Conservation (phyloP, 1,139 yeast species). For the Blastobotrys persicus region DNA sequence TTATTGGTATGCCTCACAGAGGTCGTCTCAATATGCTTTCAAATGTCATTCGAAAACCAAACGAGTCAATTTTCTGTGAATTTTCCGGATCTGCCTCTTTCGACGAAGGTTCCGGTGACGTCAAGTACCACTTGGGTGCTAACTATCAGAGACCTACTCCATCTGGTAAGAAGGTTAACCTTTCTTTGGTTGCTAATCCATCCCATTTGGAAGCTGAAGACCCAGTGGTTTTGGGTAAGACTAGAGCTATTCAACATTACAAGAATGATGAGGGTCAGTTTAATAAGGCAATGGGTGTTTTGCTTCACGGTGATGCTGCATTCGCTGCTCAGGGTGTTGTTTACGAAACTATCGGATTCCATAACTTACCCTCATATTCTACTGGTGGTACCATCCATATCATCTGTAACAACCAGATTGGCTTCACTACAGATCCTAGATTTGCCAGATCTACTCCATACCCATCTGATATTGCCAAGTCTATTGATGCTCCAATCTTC, state of each 20-base stretch:
- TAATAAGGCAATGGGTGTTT: conserved; percentile 85
- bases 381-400: conserved; percentile 98
- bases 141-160: conserved; percentile 98
- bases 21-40: conserved; percentile 98
- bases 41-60: conserved; percentile 97
- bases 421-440: conserved; percentile 98
- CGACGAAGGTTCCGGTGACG: conserved; percentile 93
- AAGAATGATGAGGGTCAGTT: conserved; percentile 80
- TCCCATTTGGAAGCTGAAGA: conserved; percentile 99
- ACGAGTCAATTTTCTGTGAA: conserved; percentile 95
- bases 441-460: conserved; percentile 96
- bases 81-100: conserved; percentile 86
- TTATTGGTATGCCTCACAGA: conserved; percentile 99
- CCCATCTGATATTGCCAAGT: conserved; percentile 96
- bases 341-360: conserved; percentile 96
- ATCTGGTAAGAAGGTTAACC: conserved; percentile 92
- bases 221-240: conserved; percentile 97
- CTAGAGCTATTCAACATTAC: conserved; percentile 93
- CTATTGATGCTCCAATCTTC: conserved; percentile 97
- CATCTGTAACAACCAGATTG: conserved; percentile 96
- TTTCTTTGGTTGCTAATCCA: conserved; percentile 96
- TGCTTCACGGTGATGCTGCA: conserved; percentile 99
- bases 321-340: conserved; percentile 99
- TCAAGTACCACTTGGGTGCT: conserved; percentile 98
- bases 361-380: conserved; percentile 87